phyloP scores from a whole-genome alignment of 257 asterid genomes.

The Orobanche coerulescens region DNA sequence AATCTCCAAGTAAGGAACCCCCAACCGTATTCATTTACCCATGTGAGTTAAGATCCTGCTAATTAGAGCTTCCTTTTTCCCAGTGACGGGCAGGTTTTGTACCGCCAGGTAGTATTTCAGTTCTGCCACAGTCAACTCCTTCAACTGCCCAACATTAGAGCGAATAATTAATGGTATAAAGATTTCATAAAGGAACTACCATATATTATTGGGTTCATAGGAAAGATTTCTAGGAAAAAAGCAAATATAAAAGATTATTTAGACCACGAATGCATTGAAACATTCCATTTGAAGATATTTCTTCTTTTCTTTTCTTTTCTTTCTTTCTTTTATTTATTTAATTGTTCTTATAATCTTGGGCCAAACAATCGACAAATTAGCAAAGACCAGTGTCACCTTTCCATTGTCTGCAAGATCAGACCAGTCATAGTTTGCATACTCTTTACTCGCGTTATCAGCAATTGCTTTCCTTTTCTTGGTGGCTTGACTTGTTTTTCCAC shows the following conservation, averaged over 20 bases:
- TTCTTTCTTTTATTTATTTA: neutral
- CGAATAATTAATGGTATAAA: neutral
- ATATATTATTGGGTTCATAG: too few relatives aligned
- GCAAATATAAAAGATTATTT: too few relatives aligned
- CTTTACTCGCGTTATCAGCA: slow-evolving; percentile 57
- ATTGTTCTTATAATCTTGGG: neutral
- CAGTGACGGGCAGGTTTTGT: slow-evolving; percentile 52
- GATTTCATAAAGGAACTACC: neutral
- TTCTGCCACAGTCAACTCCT: slow-evolving; percentile 71
- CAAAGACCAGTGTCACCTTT: slow-evolving; percentile 41
- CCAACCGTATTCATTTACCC: slow-evolving; percentile 44
- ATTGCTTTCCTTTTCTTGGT: slow-evolving; percentile 70
- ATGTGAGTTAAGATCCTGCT: slow-evolving; percentile 79
- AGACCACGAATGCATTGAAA: neutral
- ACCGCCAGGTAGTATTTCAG: slow-evolving; percentile 62
- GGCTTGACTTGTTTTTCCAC: slow-evolving; percentile 45
- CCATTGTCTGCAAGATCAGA: slow-evolving; percentile 83
- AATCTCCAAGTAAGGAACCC: too few relatives aligned
- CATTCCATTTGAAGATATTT: neutral
- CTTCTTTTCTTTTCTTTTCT: too few relatives aligned
- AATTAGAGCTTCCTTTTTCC: slow-evolving; percentile 68
- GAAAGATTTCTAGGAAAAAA: too few relatives aligned
- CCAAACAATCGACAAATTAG: slow-evolving; percentile 6
- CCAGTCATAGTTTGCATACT: slow-evolving; percentile 61
- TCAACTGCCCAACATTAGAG: slow-evolving; percentile 51